phyloP scores from a whole-genome alignment of 2,329 filamentous ascomycete genomes.

The Diaporthe amygdali region DNA sequence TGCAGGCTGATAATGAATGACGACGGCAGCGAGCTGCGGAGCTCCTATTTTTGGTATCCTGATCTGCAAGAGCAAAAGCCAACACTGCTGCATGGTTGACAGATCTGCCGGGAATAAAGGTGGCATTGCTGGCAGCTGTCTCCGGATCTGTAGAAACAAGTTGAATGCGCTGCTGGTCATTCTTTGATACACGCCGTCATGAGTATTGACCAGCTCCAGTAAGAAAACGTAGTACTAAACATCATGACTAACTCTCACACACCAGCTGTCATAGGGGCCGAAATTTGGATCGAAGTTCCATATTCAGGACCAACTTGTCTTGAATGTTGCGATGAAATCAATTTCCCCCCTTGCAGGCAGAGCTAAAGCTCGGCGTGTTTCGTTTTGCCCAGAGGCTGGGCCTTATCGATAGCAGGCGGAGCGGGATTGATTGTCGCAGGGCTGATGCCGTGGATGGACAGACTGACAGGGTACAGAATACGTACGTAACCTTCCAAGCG shows the following conservation, averaged over 20 bases:
- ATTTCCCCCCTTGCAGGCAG: background rate
- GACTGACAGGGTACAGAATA: too few relatives aligned
- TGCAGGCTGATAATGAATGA: background rate
- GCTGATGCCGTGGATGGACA: background rate
- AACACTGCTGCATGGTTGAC: background rate
- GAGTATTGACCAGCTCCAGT: background rate
- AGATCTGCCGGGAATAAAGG: background rate
- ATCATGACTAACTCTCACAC: background rate
- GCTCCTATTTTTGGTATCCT: conserved; percentile 14
- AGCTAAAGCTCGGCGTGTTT: background rate
- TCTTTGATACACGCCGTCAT: background rate
- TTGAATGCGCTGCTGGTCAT: background rate
- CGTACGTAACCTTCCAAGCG: background rate
- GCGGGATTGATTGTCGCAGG: conserved; percentile 1
- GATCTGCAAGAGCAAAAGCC: conserved; percentile 1
- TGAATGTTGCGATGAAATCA: background rate
- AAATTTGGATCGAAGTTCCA: background rate
- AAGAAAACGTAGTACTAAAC: background rate
- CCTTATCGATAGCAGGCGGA: conserved; percentile 10
- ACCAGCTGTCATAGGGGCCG: background rate
- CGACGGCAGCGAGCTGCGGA: background rate
- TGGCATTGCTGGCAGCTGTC: background rate
- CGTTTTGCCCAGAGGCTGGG: background rate
- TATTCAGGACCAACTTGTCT: background rate
- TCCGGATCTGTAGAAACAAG: background rate